Conservation (phyloP, 441 rosid genomes). For the Caryocar brasiliense region DNA sequence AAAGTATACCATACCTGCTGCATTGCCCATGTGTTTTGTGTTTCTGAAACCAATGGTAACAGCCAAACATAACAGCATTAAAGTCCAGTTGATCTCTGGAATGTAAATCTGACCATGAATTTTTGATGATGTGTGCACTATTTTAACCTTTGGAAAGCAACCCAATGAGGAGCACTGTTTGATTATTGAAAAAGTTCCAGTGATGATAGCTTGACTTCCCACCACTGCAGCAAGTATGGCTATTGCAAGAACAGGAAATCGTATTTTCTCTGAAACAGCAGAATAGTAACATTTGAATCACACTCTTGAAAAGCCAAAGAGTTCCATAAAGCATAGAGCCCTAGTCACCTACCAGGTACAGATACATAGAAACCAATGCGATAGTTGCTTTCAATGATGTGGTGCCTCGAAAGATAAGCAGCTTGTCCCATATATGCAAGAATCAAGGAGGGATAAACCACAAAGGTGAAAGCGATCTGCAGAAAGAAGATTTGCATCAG, state of each 20-base stretch:
- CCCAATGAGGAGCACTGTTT: conserved; percentile 66
- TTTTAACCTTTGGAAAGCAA: conserved; percentile 64
- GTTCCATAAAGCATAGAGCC: neutral
- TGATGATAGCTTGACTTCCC: conserved; percentile 74
- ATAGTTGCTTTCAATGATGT: conserved; percentile 42
- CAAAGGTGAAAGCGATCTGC: conserved; percentile 71
- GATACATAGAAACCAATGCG: conserved; percentile 76
- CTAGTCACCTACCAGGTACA: conserved; percentile 49
- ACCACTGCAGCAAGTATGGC: conserved; percentile 75
- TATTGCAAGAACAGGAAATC: conserved; percentile 74
- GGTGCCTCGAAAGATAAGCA: conserved; percentile 77
- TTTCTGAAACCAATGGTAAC: conserved; percentile 65
- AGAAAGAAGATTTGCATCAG: conserved; percentile 1
- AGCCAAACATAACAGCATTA: conserved; percentile 68
- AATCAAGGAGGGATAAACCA: conserved; percentile 77
- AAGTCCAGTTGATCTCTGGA: conserved; percentile 72
- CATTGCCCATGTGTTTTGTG: conserved; percentile 68
- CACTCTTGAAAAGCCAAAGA: too few species aligned
- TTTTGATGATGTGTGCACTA: conserved; percentile 60
- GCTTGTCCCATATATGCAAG: conserved; percentile 97
- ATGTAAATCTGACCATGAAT: conserved; percentile 72
- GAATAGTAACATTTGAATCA: too few species aligned
- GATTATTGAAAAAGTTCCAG: conserved; percentile 75
- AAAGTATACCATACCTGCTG: conserved; percentile 38
- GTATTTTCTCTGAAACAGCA: conserved; percentile 41